These are phyloP conservation scores for Stereocaulon alpinum DNA, from an alignment of 495 filamentous ascomycete species.

Conservation along the genomic window DNA sequence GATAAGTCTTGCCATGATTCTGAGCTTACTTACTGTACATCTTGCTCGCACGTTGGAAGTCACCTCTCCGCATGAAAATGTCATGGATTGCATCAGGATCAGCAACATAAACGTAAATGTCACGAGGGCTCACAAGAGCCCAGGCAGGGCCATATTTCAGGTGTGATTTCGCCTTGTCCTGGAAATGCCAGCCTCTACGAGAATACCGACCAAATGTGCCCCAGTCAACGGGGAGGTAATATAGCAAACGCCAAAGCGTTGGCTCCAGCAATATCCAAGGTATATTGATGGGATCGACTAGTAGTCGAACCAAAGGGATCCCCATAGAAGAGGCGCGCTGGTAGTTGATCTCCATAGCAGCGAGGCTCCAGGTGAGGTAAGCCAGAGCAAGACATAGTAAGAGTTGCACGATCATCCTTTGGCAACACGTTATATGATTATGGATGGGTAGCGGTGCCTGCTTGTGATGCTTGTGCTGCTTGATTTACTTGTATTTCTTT, in stretches of 20 bases:
- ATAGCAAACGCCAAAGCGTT: background rate
- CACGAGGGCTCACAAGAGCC: background rate
- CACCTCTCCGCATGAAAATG: background rate
- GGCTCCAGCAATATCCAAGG: background rate
- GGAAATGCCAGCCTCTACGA: background rate
- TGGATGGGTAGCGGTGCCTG: no score
- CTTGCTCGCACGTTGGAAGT: background rate
- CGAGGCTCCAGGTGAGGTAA: background rate
- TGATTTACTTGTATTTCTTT: no score
- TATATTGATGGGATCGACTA: background rate
- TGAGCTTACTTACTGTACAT: background rate
- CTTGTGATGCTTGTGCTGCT: no score
- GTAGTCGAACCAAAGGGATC: background rate
- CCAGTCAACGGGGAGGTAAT: background rate
- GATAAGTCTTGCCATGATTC: background rate
- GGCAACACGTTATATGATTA: no score
- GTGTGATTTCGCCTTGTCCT: background rate
- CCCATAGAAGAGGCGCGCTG: conserved; percentile 1
- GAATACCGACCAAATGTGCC: background rate
- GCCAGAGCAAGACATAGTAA: background rate
- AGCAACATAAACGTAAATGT: conserved; percentile 1
- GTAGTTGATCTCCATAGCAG: background rate
- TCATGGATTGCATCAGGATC: background rate
- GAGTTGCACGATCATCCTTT: background rate
- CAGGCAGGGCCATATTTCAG: background rate